phyloP scores from a whole-genome alignment of 768 basidiomycete species.

The Fibroporia radiculosa region DNA sequence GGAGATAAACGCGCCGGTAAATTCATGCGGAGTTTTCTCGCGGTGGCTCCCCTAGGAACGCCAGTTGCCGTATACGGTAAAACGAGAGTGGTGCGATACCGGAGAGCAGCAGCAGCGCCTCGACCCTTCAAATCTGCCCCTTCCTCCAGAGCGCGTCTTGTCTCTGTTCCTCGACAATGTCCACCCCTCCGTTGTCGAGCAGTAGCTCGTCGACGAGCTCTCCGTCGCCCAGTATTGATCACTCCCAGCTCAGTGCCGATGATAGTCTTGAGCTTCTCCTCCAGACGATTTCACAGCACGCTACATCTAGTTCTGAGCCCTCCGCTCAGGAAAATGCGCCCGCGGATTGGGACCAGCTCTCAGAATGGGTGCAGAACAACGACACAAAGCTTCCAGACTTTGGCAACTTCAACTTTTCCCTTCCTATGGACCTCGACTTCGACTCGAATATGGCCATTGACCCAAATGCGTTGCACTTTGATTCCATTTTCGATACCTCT shows the following conservation, averaged over 20 bases:
- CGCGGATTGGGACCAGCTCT: slow-evolving; percentile 46
- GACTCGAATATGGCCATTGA: slow-evolving; percentile 53
- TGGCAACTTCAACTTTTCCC: slow-evolving; percentile 31
- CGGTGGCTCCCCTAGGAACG: too few relatives aligned
- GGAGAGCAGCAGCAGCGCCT: too few relatives aligned
- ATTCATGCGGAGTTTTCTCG: too few relatives aligned
- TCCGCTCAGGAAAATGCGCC: slow-evolving; percentile 1
- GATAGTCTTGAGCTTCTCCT: slow-evolving; percentile 22
- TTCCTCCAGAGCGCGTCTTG: background rate
- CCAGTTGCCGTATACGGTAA: background rate
- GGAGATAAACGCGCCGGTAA: too few relatives aligned
- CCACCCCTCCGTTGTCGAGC: slow-evolving; percentile 15
- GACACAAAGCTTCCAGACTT: slow-evolving; percentile 32
- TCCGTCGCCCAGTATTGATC: slow-evolving; percentile 16
- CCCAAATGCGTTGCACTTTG: slow-evolving; percentile 53
- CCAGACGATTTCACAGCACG: slow-evolving; percentile 20
- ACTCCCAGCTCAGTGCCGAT: slow-evolving; percentile 15
- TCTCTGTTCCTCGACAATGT: background rate
- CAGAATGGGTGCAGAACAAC: slow-evolving; percentile 29
- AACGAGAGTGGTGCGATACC: slow-evolving; percentile 3
- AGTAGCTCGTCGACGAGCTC: slow-evolving; percentile 20
- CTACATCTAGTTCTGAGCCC: slow-evolving; percentile 1
- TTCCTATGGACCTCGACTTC: slow-evolving; percentile 57
- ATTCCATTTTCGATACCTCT: slow-evolving; percentile 22
- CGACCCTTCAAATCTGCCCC: background rate